A percentile compares a stretch with the other conserved stretches of the same genome.
These are phyloP conservation scores for Thinopyrum elongatum DNA, from an alignment of 176 grass and related monocot species.

Conservation along the genomic window DNA sequence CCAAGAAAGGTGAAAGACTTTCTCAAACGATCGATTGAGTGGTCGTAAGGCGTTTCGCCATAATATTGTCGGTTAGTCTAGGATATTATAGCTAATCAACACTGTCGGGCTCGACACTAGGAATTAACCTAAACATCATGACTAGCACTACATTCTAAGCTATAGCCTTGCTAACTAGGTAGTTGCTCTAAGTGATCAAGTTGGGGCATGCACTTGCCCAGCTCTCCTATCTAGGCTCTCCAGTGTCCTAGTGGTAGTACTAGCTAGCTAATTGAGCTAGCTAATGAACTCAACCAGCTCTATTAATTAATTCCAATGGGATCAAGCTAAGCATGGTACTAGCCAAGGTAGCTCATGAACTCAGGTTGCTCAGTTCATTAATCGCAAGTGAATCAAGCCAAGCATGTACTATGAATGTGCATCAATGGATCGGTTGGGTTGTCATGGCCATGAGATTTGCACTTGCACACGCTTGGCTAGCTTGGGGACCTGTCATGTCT, in stretches of 20 bases:
- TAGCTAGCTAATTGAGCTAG: too few relatives aligned
- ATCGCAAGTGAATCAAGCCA: too few relatives aligned
- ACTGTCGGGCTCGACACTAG: neutral
- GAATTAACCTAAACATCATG: too few relatives aligned
- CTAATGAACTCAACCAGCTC: too few relatives aligned
- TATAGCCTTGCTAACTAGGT: neutral
- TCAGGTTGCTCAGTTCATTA: too few relatives aligned
- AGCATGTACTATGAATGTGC: neutral
- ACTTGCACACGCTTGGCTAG: neutral
- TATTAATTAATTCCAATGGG: too few relatives aligned
- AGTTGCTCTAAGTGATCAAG: neutral
- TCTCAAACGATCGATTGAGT: neutral
- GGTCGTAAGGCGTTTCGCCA: neutral
- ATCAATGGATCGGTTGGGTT: constrained; percentile 13
- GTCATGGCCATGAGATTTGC: constrained; percentile 12
- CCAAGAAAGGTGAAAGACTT: too few relatives aligned
- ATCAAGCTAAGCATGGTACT: too few relatives aligned
- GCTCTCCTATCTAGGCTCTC: neutral
- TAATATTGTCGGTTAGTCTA: neutral
- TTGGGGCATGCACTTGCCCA: neutral
- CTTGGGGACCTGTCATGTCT: constrained; percentile 19
- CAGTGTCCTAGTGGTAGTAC: too few relatives aligned
- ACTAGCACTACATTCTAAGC: too few relatives aligned
- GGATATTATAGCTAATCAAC: neutral
- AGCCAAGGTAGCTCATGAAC: too few relatives aligned